A percentile compares a stretch with the other conserved stretches of the same genome.
These are phyloP conservation scores for Lentinula guzmanii DNA, from an alignment of 768 basidiomycete species.

Conservation along the genomic window DNA sequence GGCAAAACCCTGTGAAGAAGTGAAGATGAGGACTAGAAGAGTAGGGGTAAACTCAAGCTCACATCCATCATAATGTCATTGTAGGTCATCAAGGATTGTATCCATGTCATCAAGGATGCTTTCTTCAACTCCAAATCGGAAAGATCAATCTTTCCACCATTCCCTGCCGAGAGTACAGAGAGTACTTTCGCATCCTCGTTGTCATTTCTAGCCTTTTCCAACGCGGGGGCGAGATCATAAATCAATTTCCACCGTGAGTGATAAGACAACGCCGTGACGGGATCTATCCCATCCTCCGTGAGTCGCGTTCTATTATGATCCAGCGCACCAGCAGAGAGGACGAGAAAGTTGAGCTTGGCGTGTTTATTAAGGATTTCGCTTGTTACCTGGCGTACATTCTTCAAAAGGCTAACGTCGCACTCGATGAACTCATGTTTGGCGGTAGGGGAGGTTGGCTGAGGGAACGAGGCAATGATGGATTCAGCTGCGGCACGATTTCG, in stretches of 20 bases:
- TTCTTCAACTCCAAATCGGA: slow-evolving; percentile 26
- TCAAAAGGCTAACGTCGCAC: slow-evolving; percentile 25
- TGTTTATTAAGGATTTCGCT: slow-evolving; percentile 16
- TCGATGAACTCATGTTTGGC: slow-evolving; percentile 24
- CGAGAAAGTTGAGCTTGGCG: slow-evolving; percentile 18
- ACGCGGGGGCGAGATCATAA: slow-evolving; percentile 23
- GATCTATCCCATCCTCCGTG: slow-evolving; percentile 24
- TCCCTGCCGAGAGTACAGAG: slow-evolving; percentile 18
- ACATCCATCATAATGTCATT: slow-evolving; percentile 32
- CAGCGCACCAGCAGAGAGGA: slow-evolving; percentile 18
- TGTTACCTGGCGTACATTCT: slow-evolving; percentile 21
- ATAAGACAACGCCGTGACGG: slow-evolving; percentile 24
- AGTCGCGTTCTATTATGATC: slow-evolving; percentile 23
- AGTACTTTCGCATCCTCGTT: slow-evolving; percentile 29
- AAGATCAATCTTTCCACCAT: slow-evolving; percentile 17
- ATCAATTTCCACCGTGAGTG: slow-evolving; percentile 30
- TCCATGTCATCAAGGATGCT: slow-evolving; percentile 17
- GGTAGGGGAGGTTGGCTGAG: slow-evolving; percentile 12
- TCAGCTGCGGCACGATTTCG: slow-evolving; percentile 26
- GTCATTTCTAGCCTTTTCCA: slow-evolving; percentile 22
- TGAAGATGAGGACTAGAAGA: background rate
- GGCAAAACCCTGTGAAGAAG: background rate
- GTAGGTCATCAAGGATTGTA: slow-evolving; percentile 17
- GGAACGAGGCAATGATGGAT: slow-evolving; percentile 20
- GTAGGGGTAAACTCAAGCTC: background rate